Percentiles rank a stretch among this genome's conserved stretches.
Conservation (phyloP, 2,329 filamentous ascomycete genomes). For the Aureobasidium sp. region DNA sequence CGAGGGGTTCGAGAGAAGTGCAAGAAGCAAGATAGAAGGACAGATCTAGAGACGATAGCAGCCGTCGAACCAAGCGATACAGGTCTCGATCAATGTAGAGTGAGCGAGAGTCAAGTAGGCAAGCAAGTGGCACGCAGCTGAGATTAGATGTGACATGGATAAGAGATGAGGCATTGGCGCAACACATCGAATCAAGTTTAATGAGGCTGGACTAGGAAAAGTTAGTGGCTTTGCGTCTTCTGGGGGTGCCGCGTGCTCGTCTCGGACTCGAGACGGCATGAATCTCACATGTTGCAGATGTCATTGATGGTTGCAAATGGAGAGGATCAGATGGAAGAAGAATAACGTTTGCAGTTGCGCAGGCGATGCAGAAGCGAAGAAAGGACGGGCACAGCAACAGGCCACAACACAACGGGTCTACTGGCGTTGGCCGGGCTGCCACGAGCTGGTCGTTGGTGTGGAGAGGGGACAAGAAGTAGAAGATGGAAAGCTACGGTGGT, state of each 20-base stretch:
- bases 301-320: not conserved
- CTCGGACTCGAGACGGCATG: not conserved
- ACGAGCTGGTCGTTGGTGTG: constrained; percentile 13
- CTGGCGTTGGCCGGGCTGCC: constrained; percentile 13
- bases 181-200: constrained; percentile 12
- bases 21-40: constrained; percentile 1
- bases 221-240: constrained; percentile 8
- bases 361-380: constrained; percentile 10
- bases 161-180: constrained; percentile 10
- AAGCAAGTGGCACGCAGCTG: not conserved
- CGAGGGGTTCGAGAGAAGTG: constrained; percentile 1
- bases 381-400: not conserved
- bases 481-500: constrained; percentile 3
- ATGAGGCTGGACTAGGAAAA: constrained; percentile 12
- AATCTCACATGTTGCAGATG: not conserved
- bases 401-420: not conserved
- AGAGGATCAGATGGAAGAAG: not conserved
- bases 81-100: not conserved
- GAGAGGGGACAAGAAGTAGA: not conserved
- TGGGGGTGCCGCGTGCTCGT: constrained; percentile 8
- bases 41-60: not conserved
- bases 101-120: not conserved
- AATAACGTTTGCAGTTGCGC: constrained; percentile 4
- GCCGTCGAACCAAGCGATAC: not conserved
- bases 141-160: constrained; percentile 11